Conservation (phyloP, 768 basidiomycete species). For the Pulveroboletus sp. region DNA sequence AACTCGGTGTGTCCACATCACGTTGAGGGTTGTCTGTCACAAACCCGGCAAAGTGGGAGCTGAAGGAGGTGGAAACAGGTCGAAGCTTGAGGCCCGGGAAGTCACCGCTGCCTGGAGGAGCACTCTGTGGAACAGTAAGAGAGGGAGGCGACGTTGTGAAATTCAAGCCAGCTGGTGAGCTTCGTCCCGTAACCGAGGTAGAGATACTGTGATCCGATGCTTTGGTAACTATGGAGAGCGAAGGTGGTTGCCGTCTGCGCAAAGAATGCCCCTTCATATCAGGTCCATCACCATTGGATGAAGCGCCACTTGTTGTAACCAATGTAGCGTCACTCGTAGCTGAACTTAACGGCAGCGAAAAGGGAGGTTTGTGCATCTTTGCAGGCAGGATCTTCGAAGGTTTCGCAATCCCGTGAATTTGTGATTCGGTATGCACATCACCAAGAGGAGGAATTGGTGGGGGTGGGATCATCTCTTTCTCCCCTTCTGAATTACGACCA, state of each 20-base stretch:
- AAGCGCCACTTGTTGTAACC: slow-evolving; percentile 4
- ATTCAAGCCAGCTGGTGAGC: slow-evolving; percentile 7
- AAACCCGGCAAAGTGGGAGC: slow-evolving; percentile 56
- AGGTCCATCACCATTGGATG: slow-evolving; percentile 7
- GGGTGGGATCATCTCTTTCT: slow-evolving; percentile 37
- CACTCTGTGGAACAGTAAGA: slow-evolving; percentile 46
- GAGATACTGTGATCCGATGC: slow-evolving; percentile 12
- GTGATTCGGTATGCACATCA: slow-evolving; percentile 30
- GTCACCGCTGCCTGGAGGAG: slow-evolving; percentile 56
- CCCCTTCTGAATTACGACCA: slow-evolving; percentile 33
- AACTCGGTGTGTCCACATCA: slow-evolving; percentile 50
- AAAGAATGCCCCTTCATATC: slow-evolving; percentile 20
- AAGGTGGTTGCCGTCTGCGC: slow-evolving; percentile 28
- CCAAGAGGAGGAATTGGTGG: slow-evolving; percentile 56
- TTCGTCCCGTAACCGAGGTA: slow-evolving; percentile 10
- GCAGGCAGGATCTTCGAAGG: slow-evolving; percentile 22
- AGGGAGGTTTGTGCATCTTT: slow-evolving; percentile 41
- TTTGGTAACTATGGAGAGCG: slow-evolving; percentile 28
- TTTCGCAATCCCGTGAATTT: slow-evolving; percentile 26
- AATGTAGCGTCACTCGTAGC: slow-evolving; percentile 13
- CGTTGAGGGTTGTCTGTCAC: slow-evolving; percentile 31
- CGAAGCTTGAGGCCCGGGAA: slow-evolving; percentile 68
- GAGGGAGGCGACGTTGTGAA: slow-evolving; percentile 12
- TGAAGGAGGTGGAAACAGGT: slow-evolving; percentile 73
- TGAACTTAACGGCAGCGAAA: slow-evolving; percentile 34